A percentile compares a stretch with the other conserved stretches of the same genome.
Evolutionary conservation across 805 yeast species (phyloP).

Genomic region (Ogataea angusta): DNA sequence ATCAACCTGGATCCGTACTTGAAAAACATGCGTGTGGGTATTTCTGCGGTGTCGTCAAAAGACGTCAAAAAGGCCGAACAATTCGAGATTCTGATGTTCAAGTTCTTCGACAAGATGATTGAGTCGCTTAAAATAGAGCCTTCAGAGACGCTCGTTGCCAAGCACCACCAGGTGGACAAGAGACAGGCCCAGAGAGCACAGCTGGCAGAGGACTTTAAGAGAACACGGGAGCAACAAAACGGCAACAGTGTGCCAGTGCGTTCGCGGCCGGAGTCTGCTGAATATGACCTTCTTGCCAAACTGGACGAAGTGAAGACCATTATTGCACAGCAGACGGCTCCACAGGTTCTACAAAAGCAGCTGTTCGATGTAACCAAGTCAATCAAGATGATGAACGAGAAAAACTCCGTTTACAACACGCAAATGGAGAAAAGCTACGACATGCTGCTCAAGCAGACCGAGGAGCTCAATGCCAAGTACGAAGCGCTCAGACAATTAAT

Average conservation of each 20-base stretch:
- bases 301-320: conserved; percentile 8
- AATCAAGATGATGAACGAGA: conserved; percentile 14
- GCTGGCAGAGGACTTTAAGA: conserved; percentile 28
- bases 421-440: conserved; percentile 7
- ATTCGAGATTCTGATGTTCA: conserved; percentile 61
- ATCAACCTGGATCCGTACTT: conserved; percentile 41
- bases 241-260: conserved; percentile 10
- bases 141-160: conserved; percentile 27
- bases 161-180: conserved; percentile 15
- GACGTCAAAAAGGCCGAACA: conserved; percentile 43
- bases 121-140: conserved; percentile 23
- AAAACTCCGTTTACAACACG: conserved; percentile 4
- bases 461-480: conserved; percentile 12
- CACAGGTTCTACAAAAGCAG: conserved; percentile 19
- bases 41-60: conserved; percentile 45
- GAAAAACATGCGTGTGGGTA: conserved; percentile 46
- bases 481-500: conserved; percentile 13
- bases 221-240: conserved; percentile 15
- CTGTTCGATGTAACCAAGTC: conserved; percentile 21
- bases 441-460: conserved; percentile 9
- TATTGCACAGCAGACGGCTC: conserved; percentile 7
- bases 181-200: background rate
- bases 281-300: conserved; percentile 5
- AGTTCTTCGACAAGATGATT: conserved; percentile 48
- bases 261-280: background rate